phyloP scores from a whole-genome alignment of 2,329 filamentous ascomycete genomes.

The Diaporthe ampelina region DNA sequence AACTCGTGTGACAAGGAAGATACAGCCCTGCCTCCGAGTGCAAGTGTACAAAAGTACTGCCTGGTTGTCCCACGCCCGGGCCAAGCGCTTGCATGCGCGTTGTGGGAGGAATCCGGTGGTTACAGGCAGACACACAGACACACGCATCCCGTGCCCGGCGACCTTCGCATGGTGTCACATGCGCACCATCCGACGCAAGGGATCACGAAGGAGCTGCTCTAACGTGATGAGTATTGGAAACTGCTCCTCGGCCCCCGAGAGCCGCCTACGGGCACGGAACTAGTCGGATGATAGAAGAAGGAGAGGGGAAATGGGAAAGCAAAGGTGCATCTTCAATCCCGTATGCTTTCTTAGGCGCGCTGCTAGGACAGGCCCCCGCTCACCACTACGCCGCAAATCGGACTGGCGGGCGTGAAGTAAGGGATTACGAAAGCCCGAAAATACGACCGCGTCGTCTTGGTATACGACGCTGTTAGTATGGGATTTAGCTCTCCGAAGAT shows the following conservation, averaged over 20 bases:
- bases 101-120: not conserved
- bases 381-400: not conserved
- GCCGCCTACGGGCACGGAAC: not conserved
- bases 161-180: not conserved
- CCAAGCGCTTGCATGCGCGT: not conserved
- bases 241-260: not conserved
- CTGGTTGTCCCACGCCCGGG: not conserved
- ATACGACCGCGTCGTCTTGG: slow-evolving; percentile 27
- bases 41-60: slow-evolving; percentile 6
- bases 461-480: slow-evolving; percentile 1
- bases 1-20: not conserved
- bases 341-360: slow-evolving; percentile 13
- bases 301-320: not conserved
- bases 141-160: not conserved
- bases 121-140: not conserved
- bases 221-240: not conserved
- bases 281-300: not conserved
- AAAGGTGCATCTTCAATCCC: not conserved
- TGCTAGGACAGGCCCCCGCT: slow-evolving; percentile 11
- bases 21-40: too few relatives aligned
- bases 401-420: not conserved
- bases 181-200: slow-evolving; percentile 13
- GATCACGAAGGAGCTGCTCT: not conserved
- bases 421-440: not conserved
- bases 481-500: not conserved